Evolutionary conservation across 441 rosid species (phyloP).

Genomic region (Populus hybrid): DNA sequence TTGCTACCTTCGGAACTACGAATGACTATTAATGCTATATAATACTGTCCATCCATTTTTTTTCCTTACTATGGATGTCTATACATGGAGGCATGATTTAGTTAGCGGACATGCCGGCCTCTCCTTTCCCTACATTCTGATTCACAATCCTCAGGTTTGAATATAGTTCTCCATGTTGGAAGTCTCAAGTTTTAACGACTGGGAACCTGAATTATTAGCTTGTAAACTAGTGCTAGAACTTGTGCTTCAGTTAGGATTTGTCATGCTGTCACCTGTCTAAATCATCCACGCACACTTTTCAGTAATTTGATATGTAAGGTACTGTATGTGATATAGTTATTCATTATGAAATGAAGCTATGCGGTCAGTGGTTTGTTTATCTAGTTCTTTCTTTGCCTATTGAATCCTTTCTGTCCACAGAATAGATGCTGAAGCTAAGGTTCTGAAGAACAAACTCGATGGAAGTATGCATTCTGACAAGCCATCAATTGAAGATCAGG

Average conservation of each 20-base stretch:
- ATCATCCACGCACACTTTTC: not conserved
- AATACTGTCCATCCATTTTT: not conserved
- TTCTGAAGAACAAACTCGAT: constrained; percentile 69
- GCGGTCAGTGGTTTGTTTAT: constrained; percentile 16
- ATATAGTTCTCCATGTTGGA: not conserved
- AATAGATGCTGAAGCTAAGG: constrained; percentile 77
- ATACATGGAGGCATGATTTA: not conserved
- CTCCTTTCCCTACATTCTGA: not conserved
- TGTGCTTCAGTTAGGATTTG: not conserved
- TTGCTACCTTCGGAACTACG: not conserved
- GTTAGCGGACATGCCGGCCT: not conserved
- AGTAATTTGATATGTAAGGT: not conserved
- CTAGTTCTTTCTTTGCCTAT: constrained; percentile 18
- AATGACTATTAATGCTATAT: not conserved
- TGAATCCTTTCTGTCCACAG: constrained; percentile 38
- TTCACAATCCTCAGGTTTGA: not conserved
- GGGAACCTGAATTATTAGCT: not conserved
- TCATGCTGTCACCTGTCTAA: constrained; percentile 6
- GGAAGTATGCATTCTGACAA: constrained; percentile 35
- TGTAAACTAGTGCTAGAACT: not conserved
- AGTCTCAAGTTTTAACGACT: not conserved
- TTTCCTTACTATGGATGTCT: not conserved
- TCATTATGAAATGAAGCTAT: constrained; percentile 1
- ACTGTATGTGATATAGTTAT: constrained; percentile 5
- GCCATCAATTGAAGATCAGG: constrained; percentile 38